Evolutionary conservation across 2,329 filamentous ascomycete species (phyloP).

Genomic region (Tolypocladium nubicola): DNA sequence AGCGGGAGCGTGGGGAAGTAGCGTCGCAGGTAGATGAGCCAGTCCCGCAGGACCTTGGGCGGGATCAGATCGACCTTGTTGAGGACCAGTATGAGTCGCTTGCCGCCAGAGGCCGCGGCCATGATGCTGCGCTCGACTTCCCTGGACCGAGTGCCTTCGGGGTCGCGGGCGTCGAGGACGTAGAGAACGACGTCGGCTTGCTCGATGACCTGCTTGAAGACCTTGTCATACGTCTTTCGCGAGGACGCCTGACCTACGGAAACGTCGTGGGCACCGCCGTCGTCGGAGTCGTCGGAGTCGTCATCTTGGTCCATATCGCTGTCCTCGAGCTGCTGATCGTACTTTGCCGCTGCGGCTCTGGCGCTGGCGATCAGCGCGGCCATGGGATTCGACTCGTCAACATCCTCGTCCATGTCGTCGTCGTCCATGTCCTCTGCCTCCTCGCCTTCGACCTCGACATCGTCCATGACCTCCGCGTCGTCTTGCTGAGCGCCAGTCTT

Average conservation of each 20-base stretch:
- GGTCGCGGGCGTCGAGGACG: constrained; percentile 85
- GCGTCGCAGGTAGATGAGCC: constrained; percentile 74
- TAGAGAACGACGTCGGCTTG: constrained; percentile 86
- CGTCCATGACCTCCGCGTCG: constrained; percentile 30
- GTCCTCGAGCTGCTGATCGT: constrained; percentile 54
- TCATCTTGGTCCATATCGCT: constrained; percentile 44
- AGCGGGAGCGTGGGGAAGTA: constrained; percentile 89
- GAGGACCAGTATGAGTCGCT: constrained; percentile 80
- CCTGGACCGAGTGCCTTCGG: constrained; percentile 79
- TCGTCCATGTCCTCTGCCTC: constrained; percentile 40
- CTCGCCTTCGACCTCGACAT: constrained; percentile 33
- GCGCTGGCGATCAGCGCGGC: constrained; percentile 83
- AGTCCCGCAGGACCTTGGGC: constrained; percentile 68
- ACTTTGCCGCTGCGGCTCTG: constrained; percentile 64
- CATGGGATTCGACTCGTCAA: constrained; percentile 74
- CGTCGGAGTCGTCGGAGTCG: constrained; percentile 30
- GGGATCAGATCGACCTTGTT: constrained; percentile 96
- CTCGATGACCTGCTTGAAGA: constrained; percentile 88
- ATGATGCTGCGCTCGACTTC: constrained; percentile 87
- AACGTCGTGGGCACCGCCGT: constrained; percentile 45
- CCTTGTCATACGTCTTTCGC: constrained; percentile 83
- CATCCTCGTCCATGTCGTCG: constrained; percentile 42
- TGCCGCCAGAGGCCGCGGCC: constrained; percentile 73
- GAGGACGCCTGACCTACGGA: constrained; percentile 50
- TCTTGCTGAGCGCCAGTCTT: constrained; percentile 38